These are phyloP conservation scores for Bipolaris zeicola DNA, from an alignment of 2,329 filamentous ascomycete genomes.

Conservation along the genomic window DNA sequence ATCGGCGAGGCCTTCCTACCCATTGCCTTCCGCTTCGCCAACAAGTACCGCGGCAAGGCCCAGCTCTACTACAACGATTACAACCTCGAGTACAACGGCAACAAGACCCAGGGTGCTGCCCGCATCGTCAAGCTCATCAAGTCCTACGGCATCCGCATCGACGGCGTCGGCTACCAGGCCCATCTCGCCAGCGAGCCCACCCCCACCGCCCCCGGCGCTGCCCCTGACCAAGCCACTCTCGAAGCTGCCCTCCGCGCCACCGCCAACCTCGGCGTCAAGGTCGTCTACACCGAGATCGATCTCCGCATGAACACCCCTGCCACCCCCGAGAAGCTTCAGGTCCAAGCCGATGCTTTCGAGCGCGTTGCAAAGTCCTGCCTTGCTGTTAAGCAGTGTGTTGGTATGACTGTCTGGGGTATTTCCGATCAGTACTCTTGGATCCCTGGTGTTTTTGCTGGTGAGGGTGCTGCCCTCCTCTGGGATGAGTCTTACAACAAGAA, in stretches of 20 bases:
- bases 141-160: slow-evolving; percentile 56
- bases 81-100: slow-evolving; percentile 63
- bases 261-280: slow-evolving; percentile 60
- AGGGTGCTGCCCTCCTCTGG: slow-evolving; percentile 47
- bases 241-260: slow-evolving; percentile 58
- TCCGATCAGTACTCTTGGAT: slow-evolving; percentile 51
- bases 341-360: slow-evolving; percentile 58
- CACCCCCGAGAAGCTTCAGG: slow-evolving; percentile 49
- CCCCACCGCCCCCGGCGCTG: slow-evolving; percentile 47
- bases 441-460: slow-evolving; percentile 44
- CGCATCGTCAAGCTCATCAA: slow-evolving; percentile 49
- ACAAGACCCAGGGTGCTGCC: slow-evolving; percentile 47
- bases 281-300: slow-evolving; percentile 68
- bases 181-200: slow-evolving; percentile 62
- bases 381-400: slow-evolving; percentile 46
- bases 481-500: slow-evolving; percentile 44
- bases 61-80: slow-evolving; percentile 67
- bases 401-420: slow-evolving; percentile 56
- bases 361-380: slow-evolving; percentile 47
- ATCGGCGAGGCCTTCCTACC: slow-evolving; percentile 55
- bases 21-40: slow-evolving; percentile 52
- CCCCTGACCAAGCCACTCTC: slow-evolving; percentile 55
- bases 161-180: slow-evolving; percentile 68
- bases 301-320: slow-evolving; percentile 59
- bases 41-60: slow-evolving; percentile 45